A percentile compares a stretch with the other conserved stretches of the same genome.
phyloP scores from a whole-genome alignment of 2,329 filamentous ascomycete genomes.

The Lasiodiplodia theobromae region DNA sequence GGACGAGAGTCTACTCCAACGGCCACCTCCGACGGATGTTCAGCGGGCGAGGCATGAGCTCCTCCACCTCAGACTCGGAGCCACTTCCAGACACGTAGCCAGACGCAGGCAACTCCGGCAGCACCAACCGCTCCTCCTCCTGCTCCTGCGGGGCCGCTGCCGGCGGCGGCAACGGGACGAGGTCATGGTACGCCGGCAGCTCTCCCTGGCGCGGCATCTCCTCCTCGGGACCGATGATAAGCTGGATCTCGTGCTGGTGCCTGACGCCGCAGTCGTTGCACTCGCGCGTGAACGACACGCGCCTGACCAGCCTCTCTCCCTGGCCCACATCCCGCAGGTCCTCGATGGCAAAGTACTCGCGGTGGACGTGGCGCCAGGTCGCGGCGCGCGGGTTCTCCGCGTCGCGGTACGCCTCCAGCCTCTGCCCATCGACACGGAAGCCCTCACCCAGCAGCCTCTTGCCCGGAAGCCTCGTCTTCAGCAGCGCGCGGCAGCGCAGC shows the following conservation, averaged over 20 bases:
- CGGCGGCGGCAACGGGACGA: neutral
- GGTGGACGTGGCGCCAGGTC: neutral
- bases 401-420: neutral
- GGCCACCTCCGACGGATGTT: neutral
- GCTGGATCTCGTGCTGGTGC: slow-evolving; percentile 7
- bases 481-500: neutral
- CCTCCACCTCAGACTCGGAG: neutral
- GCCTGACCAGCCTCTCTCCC: neutral
- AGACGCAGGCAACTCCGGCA: neutral
- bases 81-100: neutral
- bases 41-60: neutral
- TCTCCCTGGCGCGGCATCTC: neutral
- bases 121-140: neutral
- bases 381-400: neutral
- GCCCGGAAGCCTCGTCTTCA: neutral
- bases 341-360: slow-evolving; percentile 11
- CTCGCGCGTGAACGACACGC: neutral
- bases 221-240: neutral
- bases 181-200: neutral
- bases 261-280: neutral
- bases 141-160: neutral
- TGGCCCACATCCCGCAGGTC: neutral
- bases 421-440: neutral
- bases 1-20: neutral
- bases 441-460: neutral